Base-by-base conservation (phyloP, 352 stramenopile genomes). In the Pythium biforme region DNA sequence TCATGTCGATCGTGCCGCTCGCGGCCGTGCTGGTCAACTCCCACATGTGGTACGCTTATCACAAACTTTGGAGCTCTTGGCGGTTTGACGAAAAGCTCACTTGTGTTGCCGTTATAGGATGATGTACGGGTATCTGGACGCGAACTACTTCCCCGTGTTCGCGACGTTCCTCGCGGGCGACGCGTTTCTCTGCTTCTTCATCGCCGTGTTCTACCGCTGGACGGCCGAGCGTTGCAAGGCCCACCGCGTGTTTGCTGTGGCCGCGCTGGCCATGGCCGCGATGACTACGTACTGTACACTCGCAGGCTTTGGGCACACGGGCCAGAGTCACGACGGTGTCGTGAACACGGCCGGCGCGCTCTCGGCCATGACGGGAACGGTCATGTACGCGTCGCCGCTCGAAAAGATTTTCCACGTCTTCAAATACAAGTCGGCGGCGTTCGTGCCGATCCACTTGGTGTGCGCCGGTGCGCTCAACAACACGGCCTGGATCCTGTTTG, bases 1-100 rank as follows among this genome's bases (percentile, higher is more conserved):
- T 70, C 62, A 77, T 73, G 45, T 86, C 77, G 20, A 75, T 86
- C 37, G 70, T 86, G n/a, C 76, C 77, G 20, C 68, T 86, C 11
- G 64, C 79, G 43, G 61, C 73, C 22, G 61, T 82, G 23, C 70
- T 86, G 15, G 59, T 69, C 4, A 86, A 86, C 47, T 77, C 64
- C n/a, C 69, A 83, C 58, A 66, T 70, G 22, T 84, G 55, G 63
- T 70, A 53, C 23, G 41, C 31, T 23, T 25, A 1, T 40, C 22
- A 8, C 19, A 25, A 34, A 10, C 23, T 47, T 23, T 34, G 1
- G 29, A 34, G 4, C 29, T 34, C 10, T 34, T 34, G 29, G 29
- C 10, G 29, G 29, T 34, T 34, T 34, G n/a, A n/a, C 29, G 29
- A 34, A 10, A 10, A 10, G 29, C 29, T 34, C 29, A 34, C 29